phyloP scores from a whole-genome alignment of 116 monocot species.

The Phalaenopsis hybrid region DNA sequence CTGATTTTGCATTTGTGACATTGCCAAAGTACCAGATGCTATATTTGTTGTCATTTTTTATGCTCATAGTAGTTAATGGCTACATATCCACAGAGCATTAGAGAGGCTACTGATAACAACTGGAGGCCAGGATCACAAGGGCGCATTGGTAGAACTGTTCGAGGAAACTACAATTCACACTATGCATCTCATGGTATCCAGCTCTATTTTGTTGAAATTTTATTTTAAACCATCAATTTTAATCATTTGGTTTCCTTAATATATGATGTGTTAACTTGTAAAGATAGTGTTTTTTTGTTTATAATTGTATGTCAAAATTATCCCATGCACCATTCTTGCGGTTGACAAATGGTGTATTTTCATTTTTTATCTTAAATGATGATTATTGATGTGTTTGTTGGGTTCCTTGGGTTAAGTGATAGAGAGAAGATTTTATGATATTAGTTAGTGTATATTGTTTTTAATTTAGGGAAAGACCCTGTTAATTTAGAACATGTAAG shows the following conservation, averaged over 20 bases:
- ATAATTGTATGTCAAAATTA: neutral
- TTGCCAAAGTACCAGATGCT: neutral
- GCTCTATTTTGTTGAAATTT: neutral
- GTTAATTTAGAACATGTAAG: neutral
- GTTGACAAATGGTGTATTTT: neutral
- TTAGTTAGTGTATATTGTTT: neutral
- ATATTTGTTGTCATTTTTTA: neutral
- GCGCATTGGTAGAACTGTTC: conserved; percentile 32
- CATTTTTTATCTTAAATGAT: neutral
- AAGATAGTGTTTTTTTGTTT: neutral
- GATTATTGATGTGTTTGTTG: neutral
- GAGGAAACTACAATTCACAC: conserved; percentile 34
- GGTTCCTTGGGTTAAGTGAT: neutral
- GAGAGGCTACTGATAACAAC: conserved; percentile 30
- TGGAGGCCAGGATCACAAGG: conserved; percentile 43
- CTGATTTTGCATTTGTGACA: neutral
- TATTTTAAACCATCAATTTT: neutral
- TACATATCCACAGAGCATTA: conserved; percentile 26
- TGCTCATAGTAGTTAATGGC: neutral
- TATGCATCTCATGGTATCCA: conserved; percentile 35
- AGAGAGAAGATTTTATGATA: neutral
- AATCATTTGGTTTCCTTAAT: neutral
- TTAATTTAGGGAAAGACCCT: neutral
- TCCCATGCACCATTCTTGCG: neutral
- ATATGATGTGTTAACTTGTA: neutral